Evolutionary conservation across 306 rosid species (phyloP).

Genomic region (Glycine soja): DNA sequence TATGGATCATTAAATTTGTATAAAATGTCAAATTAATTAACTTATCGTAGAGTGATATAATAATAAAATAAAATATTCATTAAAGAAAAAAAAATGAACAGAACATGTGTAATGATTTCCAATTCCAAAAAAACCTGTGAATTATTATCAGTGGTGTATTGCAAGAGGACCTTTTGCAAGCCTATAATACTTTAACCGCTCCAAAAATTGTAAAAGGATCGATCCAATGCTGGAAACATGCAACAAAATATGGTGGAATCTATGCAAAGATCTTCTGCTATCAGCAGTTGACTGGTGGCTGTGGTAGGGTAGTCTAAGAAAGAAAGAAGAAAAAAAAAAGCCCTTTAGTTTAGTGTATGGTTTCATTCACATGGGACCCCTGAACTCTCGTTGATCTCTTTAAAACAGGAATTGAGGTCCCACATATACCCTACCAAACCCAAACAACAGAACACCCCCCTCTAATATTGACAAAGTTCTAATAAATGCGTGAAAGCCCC

Average conservation of each 20-base stretch:
- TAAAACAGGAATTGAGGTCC: slow-evolving; percentile 47
- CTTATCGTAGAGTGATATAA: not conserved
- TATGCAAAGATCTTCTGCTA: slow-evolving; percentile 34
- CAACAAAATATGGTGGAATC: slow-evolving; percentile 48
- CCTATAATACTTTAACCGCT: not conserved
- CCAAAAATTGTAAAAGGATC: not conserved
- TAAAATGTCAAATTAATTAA: not conserved
- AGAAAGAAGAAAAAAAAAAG: not conserved
- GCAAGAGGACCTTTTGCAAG: slow-evolving; percentile 14
- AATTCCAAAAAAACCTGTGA: not conserved
- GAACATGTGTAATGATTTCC: slow-evolving; percentile 34
- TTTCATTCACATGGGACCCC: slow-evolving; percentile 71
- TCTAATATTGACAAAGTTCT: slow-evolving; percentile 33
- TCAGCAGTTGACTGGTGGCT: slow-evolving; percentile 27
- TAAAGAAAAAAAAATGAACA: not conserved
- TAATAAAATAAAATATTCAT: not conserved
- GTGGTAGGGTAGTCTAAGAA: slow-evolving; percentile 14
- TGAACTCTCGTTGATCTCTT: slow-evolving; percentile 45
- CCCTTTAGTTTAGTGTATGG: slow-evolving; percentile 20
- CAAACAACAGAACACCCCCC: not conserved
- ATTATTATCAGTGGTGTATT: not conserved
- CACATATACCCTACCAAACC: slow-evolving; percentile 37
- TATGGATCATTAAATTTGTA: not conserved
- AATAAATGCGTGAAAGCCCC: slow-evolving; percentile 40
- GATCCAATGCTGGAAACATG: slow-evolving; percentile 47